These are phyloP conservation scores for Quercus dentata DNA, from an alignment of 306 rosid genomes.

Conservation along the genomic window DNA sequence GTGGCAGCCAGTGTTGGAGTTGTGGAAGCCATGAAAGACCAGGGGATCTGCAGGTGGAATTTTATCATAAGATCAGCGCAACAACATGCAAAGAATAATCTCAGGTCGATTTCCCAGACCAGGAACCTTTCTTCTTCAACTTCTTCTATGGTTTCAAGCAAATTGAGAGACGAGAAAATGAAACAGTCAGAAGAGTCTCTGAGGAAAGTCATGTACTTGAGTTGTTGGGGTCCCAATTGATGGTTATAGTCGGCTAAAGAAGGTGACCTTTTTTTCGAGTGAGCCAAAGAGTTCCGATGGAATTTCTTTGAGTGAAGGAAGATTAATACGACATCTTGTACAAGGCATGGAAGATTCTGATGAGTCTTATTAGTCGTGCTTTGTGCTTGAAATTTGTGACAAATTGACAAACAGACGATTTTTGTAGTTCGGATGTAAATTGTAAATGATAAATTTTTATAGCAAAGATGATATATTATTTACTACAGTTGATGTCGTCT, in stretches of 20 bases:
- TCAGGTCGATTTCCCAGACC: background rate
- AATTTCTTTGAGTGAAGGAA: background rate
- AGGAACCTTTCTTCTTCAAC: conserved; percentile 24
- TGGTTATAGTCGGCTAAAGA: background rate
- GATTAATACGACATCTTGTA: background rate
- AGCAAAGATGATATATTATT: too few relatives aligned
- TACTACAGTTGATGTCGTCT: too few relatives aligned
- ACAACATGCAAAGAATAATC: background rate
- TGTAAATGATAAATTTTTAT: too few relatives aligned
- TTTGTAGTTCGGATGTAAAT: too few relatives aligned
- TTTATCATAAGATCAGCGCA: background rate
- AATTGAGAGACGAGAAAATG: conserved; percentile 37
- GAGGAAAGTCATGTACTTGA: conserved; percentile 69
- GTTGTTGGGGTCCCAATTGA: conserved; percentile 47
- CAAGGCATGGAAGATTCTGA: background rate
- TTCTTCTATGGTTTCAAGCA: conserved; percentile 25
- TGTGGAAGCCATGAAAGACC: conserved; percentile 25
- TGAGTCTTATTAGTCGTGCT: too few relatives aligned
- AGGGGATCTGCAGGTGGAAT: background rate
- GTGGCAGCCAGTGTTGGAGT: conserved; percentile 41
- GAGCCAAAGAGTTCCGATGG: background rate
- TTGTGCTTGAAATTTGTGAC: too few relatives aligned
- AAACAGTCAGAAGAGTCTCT: conserved; percentile 71
- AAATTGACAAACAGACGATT: too few relatives aligned
- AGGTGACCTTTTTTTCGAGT: too few relatives aligned